These are phyloP conservation scores for Nitzschia sp. DNA, from an alignment of 108 stramenopile genomes.

Conservation along the genomic window DNA sequence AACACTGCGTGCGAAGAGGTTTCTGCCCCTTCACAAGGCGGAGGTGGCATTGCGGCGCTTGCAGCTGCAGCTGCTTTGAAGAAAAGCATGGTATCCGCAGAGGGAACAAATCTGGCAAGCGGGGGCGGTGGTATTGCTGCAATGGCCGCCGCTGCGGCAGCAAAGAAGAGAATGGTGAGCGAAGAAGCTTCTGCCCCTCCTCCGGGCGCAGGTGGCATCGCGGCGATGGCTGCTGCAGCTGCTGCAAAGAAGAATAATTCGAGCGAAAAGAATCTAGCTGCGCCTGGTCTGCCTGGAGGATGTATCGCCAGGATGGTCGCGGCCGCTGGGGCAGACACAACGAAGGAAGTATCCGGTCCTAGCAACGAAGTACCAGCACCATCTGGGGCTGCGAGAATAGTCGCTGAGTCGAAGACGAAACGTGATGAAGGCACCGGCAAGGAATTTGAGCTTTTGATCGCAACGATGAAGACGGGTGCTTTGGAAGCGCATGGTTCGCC, in stretches of 20 bases:
- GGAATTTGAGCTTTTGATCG: constrained; percentile 2
- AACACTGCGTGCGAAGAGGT: background rate
- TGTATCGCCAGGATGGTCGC: constrained; percentile 6
- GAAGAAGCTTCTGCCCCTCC: background rate
- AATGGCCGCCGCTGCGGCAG: constrained; percentile 35
- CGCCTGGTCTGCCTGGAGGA: constrained; percentile 1
- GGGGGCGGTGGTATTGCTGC: constrained; percentile 38
- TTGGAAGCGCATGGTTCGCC: constrained; percentile 22
- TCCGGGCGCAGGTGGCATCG: constrained; percentile 26
- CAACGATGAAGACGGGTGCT: constrained; percentile 9
- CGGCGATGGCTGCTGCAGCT: constrained; percentile 29
- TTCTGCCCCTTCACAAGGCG: background rate
- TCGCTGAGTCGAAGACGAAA: constrained; percentile 6
- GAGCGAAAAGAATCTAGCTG: background rate
- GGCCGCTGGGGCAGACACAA: background rate
- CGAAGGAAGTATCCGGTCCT: background rate
- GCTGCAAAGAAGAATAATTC: constrained; percentile 15
- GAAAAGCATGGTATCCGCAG: background rate
- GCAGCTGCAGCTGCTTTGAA: constrained; percentile 21
- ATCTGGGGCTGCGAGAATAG: background rate
- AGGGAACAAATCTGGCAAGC: background rate
- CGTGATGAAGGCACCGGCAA: background rate
- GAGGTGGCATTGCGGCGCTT: constrained; percentile 16
- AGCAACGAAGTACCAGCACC: background rate
- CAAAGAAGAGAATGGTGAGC: background rate